Evolutionary conservation across 345 rosid species (phyloP), one percentile per base, ranked within the genome.

Genomic region (Corymbia maculata): DNA sequence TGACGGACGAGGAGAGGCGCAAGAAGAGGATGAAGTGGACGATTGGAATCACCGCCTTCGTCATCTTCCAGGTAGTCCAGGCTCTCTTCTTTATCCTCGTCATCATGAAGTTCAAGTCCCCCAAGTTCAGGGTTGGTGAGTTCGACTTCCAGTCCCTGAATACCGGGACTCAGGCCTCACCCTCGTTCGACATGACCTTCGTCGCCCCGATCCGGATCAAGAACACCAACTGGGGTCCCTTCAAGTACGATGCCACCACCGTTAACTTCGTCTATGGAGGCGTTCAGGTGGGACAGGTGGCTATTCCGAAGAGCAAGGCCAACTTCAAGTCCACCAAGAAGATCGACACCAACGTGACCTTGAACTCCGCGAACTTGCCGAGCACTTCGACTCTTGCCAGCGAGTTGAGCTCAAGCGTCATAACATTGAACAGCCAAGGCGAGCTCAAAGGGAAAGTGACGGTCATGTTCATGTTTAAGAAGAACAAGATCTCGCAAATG

Each of bases 151-250:
- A 88, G 59, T 26, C 61, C 24, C 24, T 86, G 21, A 53, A n/a
- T 7, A 44, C 14, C 4, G 66, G 64, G n/a, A 14, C 47, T 16
- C 84, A 75, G 45, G 14, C 85, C 51, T 28, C 88, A 0, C 87
- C 91, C 21, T 90, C 90, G 2, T 90, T 90, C 12, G 32, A 79
- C 88, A 28, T 86, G 87, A 51, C 36, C 42, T 86, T 90, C 5
- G 24, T 61, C 8, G 88, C 88, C 9, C 88, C 89, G 8, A 86
- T 90, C 50, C 85, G 85, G 85, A 68, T 90, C 87, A 90, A 88
- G 91, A 88, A 88, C 88, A 32, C 88, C 59, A 90, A 90, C 85
- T 89, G 87, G 86, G 88, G 90, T 13, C 90, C 88, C 28, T 89
- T 80, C 85, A 89, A 89, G 85, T 90, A 68, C 45, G 50, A 84